Evolutionary conservation across 1,139 yeast species (phyloP).

Genomic region (Meyerozyma athensensis): DNA sequence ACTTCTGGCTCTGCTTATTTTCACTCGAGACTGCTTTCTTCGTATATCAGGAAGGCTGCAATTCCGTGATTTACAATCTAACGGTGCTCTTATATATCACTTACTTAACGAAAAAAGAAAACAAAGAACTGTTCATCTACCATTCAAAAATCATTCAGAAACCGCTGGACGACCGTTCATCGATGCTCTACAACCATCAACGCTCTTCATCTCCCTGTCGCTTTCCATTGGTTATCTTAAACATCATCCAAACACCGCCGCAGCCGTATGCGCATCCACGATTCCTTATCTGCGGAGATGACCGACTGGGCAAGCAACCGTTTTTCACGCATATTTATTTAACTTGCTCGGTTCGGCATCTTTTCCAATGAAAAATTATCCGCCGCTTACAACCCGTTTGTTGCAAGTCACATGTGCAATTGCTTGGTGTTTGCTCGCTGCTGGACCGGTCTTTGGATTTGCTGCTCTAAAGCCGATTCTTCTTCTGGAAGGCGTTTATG

Average conservation of each 20-base stretch:
- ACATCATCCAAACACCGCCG: not conserved
- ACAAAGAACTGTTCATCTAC: too few relatives aligned
- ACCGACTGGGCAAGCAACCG: not conserved
- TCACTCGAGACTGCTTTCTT: too few relatives aligned
- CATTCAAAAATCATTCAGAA: too few relatives aligned
- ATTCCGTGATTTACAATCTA: too few relatives aligned
- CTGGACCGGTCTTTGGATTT: slow-evolving; percentile 46
- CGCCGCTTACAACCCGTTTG: slow-evolving; percentile 16
- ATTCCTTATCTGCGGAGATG: not conserved
- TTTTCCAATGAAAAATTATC: not conserved
- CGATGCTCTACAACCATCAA: too few relatives aligned
- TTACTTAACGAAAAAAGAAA: too few relatives aligned
- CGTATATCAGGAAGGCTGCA: too few relatives aligned
- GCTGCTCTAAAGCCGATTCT: slow-evolving; percentile 45
- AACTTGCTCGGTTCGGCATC: not conserved
- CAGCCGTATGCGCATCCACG: not conserved
- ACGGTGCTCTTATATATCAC: too few relatives aligned
- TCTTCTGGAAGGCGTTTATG: slow-evolving; percentile 37
- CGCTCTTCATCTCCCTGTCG: too few relatives aligned
- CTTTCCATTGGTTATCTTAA: too few relatives aligned
- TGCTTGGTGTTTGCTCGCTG: slow-evolving; percentile 40
- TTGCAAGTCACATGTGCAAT: slow-evolving; percentile 32
- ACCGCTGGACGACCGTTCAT: too few relatives aligned
- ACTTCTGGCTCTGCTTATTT: too few relatives aligned
- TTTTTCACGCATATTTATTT: not conserved